Percentiles rank a stretch among this genome's conserved stretches.
These are phyloP conservation scores for Gloeostereum incarnatum DNA, from an alignment of 768 basidiomycete species.

Conservation along the genomic window DNA sequence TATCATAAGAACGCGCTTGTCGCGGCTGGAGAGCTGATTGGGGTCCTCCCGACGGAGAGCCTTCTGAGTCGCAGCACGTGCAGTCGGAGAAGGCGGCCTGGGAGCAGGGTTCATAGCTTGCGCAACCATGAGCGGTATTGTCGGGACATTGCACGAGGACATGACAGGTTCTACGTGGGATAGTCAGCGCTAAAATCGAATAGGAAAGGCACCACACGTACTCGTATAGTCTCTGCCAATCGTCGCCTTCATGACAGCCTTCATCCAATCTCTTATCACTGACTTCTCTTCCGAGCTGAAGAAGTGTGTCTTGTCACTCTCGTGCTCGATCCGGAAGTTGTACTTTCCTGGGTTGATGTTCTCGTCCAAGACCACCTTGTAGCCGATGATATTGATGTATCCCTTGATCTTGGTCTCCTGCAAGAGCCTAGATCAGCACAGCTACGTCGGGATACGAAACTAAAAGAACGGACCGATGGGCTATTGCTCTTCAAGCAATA, in stretches of 20 bases:
- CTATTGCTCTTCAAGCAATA: slow-evolving; percentile 80
- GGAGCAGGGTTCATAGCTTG: slow-evolving; percentile 96
- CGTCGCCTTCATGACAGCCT: slow-evolving; percentile 98
- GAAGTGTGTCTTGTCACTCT: slow-evolving; percentile 76
- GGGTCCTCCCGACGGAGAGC: slow-evolving; percentile 81
- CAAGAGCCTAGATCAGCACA: slow-evolving; percentile 2
- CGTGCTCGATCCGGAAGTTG: slow-evolving; percentile 91
- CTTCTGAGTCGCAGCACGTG: slow-evolving; percentile 81
- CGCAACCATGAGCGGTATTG: slow-evolving; percentile 89
- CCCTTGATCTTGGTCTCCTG: slow-evolving; percentile 95
- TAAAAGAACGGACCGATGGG: slow-evolving; percentile 35
- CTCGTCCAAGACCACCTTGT: slow-evolving; percentile 90
- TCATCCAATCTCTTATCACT: slow-evolving; percentile 96
- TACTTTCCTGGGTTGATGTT: slow-evolving; percentile 88
- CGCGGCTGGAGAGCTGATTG: slow-evolving; percentile 70
- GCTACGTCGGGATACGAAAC: background rate
- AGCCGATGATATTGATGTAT: slow-evolving; percentile 87
- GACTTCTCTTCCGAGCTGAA: slow-evolving; percentile 89
- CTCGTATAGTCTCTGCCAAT: slow-evolving; percentile 90
- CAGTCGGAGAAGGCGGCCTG: slow-evolving; percentile 85
- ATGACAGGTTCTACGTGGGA: slow-evolving; percentile 70
- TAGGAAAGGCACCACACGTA: slow-evolving; percentile 26
- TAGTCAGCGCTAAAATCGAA: slow-evolving; percentile 10
- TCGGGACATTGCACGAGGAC: slow-evolving; percentile 94
- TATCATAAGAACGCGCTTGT: slow-evolving; percentile 71